Conservation (phyloP, 345 rosid genomes). For the Syzygium jambos region DNA sequence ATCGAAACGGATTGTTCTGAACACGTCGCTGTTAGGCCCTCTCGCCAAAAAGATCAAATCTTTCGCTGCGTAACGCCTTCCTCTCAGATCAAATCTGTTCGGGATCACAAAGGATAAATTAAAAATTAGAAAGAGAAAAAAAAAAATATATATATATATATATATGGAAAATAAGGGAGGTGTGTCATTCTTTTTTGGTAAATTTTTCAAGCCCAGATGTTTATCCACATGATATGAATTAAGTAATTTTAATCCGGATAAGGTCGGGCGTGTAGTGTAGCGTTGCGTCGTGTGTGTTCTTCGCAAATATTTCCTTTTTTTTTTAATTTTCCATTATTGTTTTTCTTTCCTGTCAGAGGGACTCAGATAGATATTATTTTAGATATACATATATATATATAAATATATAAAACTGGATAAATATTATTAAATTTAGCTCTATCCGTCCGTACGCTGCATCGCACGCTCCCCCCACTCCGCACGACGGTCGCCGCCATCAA, state of each 20-base stretch:
- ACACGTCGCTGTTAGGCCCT: not conserved
- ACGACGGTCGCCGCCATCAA: not conserved
- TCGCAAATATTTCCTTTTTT: not conserved
- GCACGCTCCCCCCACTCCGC: not conserved
- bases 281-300: not conserved
- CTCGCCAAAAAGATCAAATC: not conserved
- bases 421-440: not conserved
- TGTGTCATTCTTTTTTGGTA: not conserved
- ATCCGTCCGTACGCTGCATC: not conserved
- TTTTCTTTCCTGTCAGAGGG: too few relatives aligned
- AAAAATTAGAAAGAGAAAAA: not conserved
- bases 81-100: not conserved
- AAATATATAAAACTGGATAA: not conserved
- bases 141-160: accelerated
- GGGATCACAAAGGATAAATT: not conserved
- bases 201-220: not conserved
- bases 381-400: too few relatives aligned
- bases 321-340: not conserved
- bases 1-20: not conserved
- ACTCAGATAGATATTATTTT: not conserved
- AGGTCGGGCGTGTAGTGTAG: not conserved
- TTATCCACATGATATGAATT: not conserved
- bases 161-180: not conserved
- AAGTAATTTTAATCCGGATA: not conserved
- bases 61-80: not conserved